Base-by-base conservation (phyloP, 768 basidiomycete genomes). In the Boletus reticuloceps region DNA sequence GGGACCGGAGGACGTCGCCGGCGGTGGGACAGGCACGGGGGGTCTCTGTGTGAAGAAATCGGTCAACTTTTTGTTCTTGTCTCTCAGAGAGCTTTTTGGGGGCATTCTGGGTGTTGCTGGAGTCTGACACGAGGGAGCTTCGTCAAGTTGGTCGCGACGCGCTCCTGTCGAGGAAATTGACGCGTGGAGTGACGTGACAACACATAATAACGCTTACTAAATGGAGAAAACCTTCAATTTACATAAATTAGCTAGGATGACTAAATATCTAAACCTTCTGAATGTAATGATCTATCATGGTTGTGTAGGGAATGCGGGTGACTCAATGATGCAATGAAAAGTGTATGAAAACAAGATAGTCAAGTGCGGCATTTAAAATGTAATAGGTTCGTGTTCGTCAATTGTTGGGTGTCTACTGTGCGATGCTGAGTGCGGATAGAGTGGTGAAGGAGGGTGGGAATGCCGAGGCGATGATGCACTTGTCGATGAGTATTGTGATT, bases 21-120 rank as follows among this genome's bases (percentile, higher is more conserved):
- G 32, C 12, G 58, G 68, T 16, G 55, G 62, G 51, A 56, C 46
- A 29, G 56, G 48, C 7, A 61, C 54, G 36, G 68, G 63, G 1
- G 64, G 55, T 60, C 58, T 73, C 40, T 72, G 75, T 37, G 66
- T 29, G 53, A 83, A 83, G 60, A 79, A 84, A 38, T 79, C 75
- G 8, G 79, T 80, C 25, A 84, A 50, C 27, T 56, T 73, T 38
- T 54, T 64, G 56, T 64, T 64, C 25, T 56, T 57, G 47, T 58
- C 46, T 54, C 56, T 58, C 47, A 22, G 19, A 0, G 54, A 29
- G 8, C 55, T 49, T 66, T 58, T 55, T 39, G 55, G 11, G 39
- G 56, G 55, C 68, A 75, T 66, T 47, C 49, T 53, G 50, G 16
- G 10, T 20, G 41, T 43, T 16, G 47, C 27, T 43, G 39, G 44